Percentiles rank a stretch among this genome's conserved stretches.
Conservation (phyloP, 192 early-diverging fungal genomes). For the Mortierella alpina region DNA sequence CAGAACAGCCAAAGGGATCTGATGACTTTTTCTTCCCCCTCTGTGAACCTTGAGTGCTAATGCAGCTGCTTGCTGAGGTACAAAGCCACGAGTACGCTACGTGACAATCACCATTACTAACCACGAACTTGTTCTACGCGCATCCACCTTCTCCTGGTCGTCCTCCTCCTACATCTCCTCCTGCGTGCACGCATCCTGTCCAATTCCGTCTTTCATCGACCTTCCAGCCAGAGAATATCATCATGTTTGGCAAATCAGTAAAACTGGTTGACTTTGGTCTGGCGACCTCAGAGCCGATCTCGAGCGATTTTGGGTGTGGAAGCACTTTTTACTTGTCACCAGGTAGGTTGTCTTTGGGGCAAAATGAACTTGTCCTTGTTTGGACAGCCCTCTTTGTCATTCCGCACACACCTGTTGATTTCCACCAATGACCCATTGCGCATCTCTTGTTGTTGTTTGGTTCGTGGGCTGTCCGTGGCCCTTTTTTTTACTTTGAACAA, state of each 20-base stretch:
- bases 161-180: neutral
- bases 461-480: neutral
- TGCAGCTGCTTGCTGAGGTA: no score
- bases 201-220: neutral
- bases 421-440: neutral
- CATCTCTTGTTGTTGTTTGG: neutral
- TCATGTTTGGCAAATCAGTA: constrained; percentile 70
- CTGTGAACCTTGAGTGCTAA: no score
- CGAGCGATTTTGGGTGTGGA: constrained; percentile 77
- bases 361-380: neutral
- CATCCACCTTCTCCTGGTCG: neutral
- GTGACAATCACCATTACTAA: neutral
- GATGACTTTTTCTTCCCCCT: no score
- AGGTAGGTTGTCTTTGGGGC: constrained; percentile 42
- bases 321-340: constrained; percentile 68
- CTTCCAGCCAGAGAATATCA: constrained; percentile 81
- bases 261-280: constrained; percentile 97
- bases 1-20: no score
- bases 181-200: neutral
- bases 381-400: neutral
- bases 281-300: constrained; percentile 75
- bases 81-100: no score
- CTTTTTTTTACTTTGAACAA: neutral
- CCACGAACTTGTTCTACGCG: neutral
- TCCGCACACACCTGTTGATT: neutral